Percentiles rank a stretch among this genome's conserved stretches.
These are phyloP conservation scores for Hypoxylon sp. DNA, from an alignment of 2,329 filamentous ascomycete species.

Conservation along the genomic window DNA sequence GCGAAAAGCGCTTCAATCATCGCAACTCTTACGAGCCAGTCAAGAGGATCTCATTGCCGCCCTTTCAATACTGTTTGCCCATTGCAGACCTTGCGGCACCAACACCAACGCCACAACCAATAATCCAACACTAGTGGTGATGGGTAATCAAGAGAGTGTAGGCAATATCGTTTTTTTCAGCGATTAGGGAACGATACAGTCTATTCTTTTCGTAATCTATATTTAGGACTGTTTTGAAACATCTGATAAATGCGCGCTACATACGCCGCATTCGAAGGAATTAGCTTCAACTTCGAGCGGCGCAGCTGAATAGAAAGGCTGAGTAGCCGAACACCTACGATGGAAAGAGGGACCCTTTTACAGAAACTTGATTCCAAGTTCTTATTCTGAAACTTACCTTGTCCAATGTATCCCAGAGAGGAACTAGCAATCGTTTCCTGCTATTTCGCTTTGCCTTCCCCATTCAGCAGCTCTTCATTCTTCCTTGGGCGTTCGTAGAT, in stretches of 20 bases:
- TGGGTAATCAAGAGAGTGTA: conserved; percentile 5
- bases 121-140: background rate
- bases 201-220: background rate
- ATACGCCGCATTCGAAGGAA: background rate
- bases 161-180: background rate
- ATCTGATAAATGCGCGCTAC: background rate
- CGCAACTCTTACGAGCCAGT: background rate
- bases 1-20: background rate
- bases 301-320: background rate
- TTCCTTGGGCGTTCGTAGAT: background rate
- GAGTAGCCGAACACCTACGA: background rate
- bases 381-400: conserved; percentile 9
- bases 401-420: conserved; percentile 6
- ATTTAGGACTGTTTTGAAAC: background rate
- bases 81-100: background rate
- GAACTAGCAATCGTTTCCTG: conserved; percentile 6
- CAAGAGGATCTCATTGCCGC: background rate
- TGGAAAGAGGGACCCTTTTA: conserved; percentile 7
- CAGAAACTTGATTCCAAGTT: background rate
- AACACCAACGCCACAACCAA: background rate
- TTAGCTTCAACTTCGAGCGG: conserved; percentile 1
- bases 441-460: conserved; percentile 16
- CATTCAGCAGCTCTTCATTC: conserved; percentile 12
- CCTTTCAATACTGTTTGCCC: background rate
- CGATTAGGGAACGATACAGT: background rate